Evolutionary conservation across 1,284 basidiomycete genomes (phyloP), one percentile per base, ranked within the genome.

Genomic region (Gastroboletus turbinatus): DNA sequence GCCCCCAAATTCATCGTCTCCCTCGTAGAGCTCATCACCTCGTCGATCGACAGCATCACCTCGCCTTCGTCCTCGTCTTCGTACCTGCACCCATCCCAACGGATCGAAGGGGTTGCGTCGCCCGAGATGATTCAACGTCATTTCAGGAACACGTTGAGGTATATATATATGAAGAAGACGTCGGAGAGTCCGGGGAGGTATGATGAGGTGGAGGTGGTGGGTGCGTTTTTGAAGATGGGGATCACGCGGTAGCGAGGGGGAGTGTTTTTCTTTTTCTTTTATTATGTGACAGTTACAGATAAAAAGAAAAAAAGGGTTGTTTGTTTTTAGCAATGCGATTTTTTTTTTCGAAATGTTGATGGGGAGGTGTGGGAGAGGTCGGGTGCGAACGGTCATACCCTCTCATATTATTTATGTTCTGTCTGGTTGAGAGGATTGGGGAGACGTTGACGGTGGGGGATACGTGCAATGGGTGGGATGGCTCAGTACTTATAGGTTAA

Each of bases 1-100:
- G 92, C 93, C 30, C 86, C 95, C 16, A 96, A 96, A 76, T 97
- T 96, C 65, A 88, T 97, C 60, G 96, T 96, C 74, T 92, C 89
- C 58, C 83, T 97, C 46, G 92, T 97, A 23, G 94, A 97, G 67
- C 82, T 97, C 33, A 95, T 97, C 72, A 92, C 92, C 0, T 87
- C 87, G 23, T 92, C 89, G 65, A 92, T 97, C 70, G 94, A 97
- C 74, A 86, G 83, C 60, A 89, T 96, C 62, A 83, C 88, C 43
- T 88, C 87, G 2, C 86, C 75, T 2, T 55, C 67, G 0, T 70
- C 59, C 0, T 69, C 70, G 0, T 76, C 80, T 1, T 80, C 81
- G 4, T 93, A 96, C 66, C 85, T 94, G 4, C 91, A 95, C 68
- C 89, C 92, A 0, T 87, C 91, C 0, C 86, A 91, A 58, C 83